Evolutionary conservation across 352 stramenopile genomes (phyloP), one percentile per base, ranked within the genome.

Genomic region (Elongisporangium anandrum): DNA sequence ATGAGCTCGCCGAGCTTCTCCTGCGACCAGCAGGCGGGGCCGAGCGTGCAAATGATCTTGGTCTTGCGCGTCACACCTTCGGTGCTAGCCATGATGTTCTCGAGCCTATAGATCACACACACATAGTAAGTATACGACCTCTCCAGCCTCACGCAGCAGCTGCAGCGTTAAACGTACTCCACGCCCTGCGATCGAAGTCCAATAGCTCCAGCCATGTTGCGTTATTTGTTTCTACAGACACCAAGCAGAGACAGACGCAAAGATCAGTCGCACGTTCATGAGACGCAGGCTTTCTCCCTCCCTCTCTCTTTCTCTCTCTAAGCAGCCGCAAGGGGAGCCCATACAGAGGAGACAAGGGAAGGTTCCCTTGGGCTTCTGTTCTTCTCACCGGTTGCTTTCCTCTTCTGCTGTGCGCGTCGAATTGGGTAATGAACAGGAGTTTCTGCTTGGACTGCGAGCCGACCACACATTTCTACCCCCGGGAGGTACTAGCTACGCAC

Each of bases 1-100:
- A 92, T 88, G 47, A 92, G 74, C 56, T 94, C 64, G 20, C 95
- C 94, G 24, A 99, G 80, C 47, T 73, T 94, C 19, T 97, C 89
- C 39, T 99, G 92, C 20, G 89, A 90, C 96, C 96, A 99, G 61
- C 85, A 97, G 21, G 88, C 70, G 8, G 91, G 91, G 24, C 91
- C 91, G 29, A 97, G 72, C 19, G 91, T 97, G 62, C 88, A 96
- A 49, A 97, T 79, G 68, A 97, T 96, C 72, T 97, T 97, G 60
- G 90, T 96, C 70, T 90, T 90, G 68, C 85, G 84, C 50, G 69
- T 65, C 10, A 69, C 64, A 21, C 60, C 60, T 29, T 69, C 60
- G 15, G 39, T 54, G 38, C 54, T 72, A 56, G 63, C 56, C 67
- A 74, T 70, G 29, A 74, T 74, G 54, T 59, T 70, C 34, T 67